These are phyloP conservation scores for Paramecium primaurelia DNA, from an alignment of 73 alveolate genomes.

Conservation along the genomic window DNA sequence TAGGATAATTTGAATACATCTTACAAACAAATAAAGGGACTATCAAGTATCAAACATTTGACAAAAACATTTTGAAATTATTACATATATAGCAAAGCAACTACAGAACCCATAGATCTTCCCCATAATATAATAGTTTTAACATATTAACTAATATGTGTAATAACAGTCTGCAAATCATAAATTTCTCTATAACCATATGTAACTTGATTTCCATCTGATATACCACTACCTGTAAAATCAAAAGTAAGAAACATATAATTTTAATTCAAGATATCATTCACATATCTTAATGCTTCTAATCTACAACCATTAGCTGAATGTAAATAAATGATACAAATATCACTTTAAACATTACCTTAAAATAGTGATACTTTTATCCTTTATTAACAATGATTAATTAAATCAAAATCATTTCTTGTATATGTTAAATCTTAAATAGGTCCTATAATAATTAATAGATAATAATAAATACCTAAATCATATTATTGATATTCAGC, in stretches of 20 bases:
- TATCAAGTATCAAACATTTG: neutral
- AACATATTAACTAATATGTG: neutral
- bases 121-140: slow-evolving; percentile 34
- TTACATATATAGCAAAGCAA: slow-evolving; percentile 29
- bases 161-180: slow-evolving; percentile 12
- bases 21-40: slow-evolving; percentile 22
- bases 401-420: neutral
- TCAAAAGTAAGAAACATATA: slow-evolving; percentile 13
- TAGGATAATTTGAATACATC: neutral
- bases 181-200: slow-evolving; percentile 10
- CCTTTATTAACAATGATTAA: neutral
- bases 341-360: neutral
- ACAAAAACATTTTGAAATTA: neutral
- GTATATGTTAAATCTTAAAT: neutral
- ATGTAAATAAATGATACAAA: slow-evolving; percentile 21
- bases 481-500: slow-evolving; percentile 9
- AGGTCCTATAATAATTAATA: neutral
- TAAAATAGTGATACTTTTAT: slow-evolving; percentile 8
- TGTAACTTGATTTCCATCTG: slow-evolving; percentile 9
- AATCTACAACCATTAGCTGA: slow-evolving; percentile 31
- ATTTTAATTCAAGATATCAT: neutral
- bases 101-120: slow-evolving; percentile 50
- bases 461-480: neutral
- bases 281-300: neutral
- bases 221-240: neutral